Evolutionary conservation across 1,284 basidiomycete species (phyloP), one percentile per base, ranked within the genome.

Genomic region (Paramarasmius palmivorus): DNA sequence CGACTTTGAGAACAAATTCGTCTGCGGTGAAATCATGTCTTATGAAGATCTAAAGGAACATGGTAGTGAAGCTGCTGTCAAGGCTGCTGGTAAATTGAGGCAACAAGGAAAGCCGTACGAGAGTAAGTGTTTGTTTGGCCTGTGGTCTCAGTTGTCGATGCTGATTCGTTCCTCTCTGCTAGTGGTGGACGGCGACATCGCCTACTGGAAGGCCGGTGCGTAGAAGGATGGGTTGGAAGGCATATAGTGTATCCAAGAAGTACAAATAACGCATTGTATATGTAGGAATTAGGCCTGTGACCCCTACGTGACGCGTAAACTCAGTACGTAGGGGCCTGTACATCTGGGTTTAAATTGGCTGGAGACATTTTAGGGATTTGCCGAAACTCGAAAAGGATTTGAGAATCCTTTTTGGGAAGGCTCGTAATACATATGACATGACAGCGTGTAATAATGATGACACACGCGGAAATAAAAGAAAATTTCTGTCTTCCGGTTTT

Each of bases 1-100:
- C 41, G 94, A 96, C 73, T 96, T 96, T 68, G 92, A 98, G 77
- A 92, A 96, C 72, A 97, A 97, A 76, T 98, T 99, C 65, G 92
- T 99, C n/a, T 99, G 96, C 65, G 97, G 96, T 73, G 96, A 99
- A 74, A 98, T 99, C 68, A 98, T 98, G 93, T 68, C 86, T 3
- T 98, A 88, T 65, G 86, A 87, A 0, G 97, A 98, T 68, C 78
- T 99, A 59, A 91, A 91, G 68, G 94, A 98, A 73, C 78, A 95
- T 64, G 96, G 95, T 14, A 90, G 86, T 59, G 97, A 99, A 77
- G 61, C 83, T 3, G 86, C 89, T 10, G 95, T 97, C 68, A 98
- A 98, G 75, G 93, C 95, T 38, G 94, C 91, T 19, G 97, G 97
- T 40, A 98, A 97, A 74, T 82, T 96, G 56, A 81, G 92, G 68